Base-by-base conservation (phyloP, 148 eudicot genomes). In the Fagopyrum tataricum region DNA sequence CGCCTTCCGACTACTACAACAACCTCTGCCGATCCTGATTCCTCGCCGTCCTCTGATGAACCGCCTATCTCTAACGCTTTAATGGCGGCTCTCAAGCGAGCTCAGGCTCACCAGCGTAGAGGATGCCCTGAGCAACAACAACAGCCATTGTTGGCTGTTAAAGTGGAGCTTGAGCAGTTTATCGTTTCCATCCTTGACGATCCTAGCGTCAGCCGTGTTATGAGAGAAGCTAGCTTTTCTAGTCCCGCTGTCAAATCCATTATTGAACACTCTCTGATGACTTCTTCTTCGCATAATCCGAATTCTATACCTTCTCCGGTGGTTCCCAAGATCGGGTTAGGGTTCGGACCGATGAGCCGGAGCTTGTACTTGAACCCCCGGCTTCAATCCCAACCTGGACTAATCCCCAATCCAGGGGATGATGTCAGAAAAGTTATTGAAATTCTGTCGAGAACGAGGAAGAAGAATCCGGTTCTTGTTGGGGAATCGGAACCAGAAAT, bases 41-140 rank as follows among this genome's bases (percentile, higher is more conserved):
- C 37, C 0, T 31, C 37, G 37, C 37, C 37, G 37, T 10, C 7
- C 23, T 4, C 14, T 18, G 31, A 68, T 13, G 92, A 89, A 44
- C 95, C 95, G 21, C 95, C 97, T 1, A 79, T 93, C 5, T 91
- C 98, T 4, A 94, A 91, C 67, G 98, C 98, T 2, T 77, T 93
- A 4, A 87, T 88, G 93, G 97, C 98, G 2, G 97, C 98, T 0
- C 76, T 93, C 13, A 93, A 93, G 81, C 79, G 98, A 20, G 97
- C 98, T 0, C 98, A 93, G 66, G 97, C 98, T 2, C 95, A 93
- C 44, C 98, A 93, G 61, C 78, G 98, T 10, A 84, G 97, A 0
- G 98, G 98, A 0, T 93, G 98, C 74, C 97, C 97, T 0, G 98
- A 93, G 71, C 98, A 93, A 69, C 97, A 87, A 67, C 98, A 93